phyloP scores from a whole-genome alignment of 306 rosid genomes.

The Styphnolobium japonicum region DNA sequence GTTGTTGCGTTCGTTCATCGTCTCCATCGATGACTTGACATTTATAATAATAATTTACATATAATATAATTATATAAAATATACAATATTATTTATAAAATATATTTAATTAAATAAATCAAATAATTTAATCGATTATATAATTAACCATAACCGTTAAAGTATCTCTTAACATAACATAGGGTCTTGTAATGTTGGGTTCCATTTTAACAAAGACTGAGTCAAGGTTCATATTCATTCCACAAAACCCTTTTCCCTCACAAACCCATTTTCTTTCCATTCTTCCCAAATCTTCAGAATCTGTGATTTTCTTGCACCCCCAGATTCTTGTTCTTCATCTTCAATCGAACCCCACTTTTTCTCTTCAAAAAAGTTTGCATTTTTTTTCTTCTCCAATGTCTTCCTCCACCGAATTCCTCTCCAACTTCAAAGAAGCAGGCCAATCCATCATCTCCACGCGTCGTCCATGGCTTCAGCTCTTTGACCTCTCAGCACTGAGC shows the following conservation, averaged over 20 bases:
- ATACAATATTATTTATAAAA: no score
- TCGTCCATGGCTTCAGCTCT: constrained; percentile 57
- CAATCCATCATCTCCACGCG: constrained; percentile 41
- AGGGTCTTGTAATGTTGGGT: no score
- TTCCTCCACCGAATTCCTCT: constrained; percentile 32
- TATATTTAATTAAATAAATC: no score
- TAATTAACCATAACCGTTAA: no score
- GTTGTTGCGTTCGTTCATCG: background rate
- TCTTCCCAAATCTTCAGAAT: background rate
- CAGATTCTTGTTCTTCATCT: background rate
- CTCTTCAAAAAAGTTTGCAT: background rate
- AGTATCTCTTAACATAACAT: no score
- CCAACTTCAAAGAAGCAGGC: constrained; percentile 38
- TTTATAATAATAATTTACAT: no score
- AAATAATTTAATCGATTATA: no score
- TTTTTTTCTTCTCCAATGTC: constrained; percentile 8
- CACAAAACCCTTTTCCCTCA: no score
- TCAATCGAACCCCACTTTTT: background rate
- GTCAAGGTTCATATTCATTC: no score
- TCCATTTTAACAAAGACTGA: no score
- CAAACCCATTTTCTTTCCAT: background rate
- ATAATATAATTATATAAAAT: no score
- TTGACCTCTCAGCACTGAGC: constrained; percentile 38
- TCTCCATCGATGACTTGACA: background rate
- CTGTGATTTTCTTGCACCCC: background rate